Conservation (phyloP, 306 rosid species). For the Gillenia trifoliata region DNA sequence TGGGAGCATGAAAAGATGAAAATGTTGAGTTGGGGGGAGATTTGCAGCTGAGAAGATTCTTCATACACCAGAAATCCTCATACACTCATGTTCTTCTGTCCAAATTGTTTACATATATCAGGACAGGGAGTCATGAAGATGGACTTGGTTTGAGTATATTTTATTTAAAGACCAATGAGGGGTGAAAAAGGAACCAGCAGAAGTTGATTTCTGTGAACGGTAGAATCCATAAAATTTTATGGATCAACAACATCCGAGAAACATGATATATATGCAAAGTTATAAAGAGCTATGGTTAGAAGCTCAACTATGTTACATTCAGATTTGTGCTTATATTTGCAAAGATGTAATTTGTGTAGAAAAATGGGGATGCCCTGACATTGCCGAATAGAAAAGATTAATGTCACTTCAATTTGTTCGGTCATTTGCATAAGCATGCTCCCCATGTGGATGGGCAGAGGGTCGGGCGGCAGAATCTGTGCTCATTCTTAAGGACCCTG, state of each 20-base stretch:
- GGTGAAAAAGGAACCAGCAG: slow-evolving; percentile 63
- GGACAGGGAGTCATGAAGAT: slow-evolving; percentile 43
- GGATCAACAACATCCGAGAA: slow-evolving; percentile 55
- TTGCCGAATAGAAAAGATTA: not conserved
- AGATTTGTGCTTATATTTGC: slow-evolving; percentile 18
- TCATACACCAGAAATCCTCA: slow-evolving; percentile 43
- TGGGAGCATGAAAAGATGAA: slow-evolving; percentile 77
- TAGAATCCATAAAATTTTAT: slow-evolving; percentile 49
- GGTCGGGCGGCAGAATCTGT: not conserved
- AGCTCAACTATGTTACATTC: slow-evolving; percentile 24
- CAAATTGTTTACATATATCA: slow-evolving; percentile 54
- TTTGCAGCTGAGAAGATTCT: slow-evolving; percentile 61
- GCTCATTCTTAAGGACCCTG: not conserved
- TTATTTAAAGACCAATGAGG: slow-evolving; percentile 62
- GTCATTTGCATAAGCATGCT: not conserved
- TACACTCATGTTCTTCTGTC: slow-evolving; percentile 65
- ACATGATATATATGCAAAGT: slow-evolving; percentile 41
- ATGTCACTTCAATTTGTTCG: not conserved
- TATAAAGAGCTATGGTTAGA: slow-evolving; percentile 41
- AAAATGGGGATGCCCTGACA: not conserved
- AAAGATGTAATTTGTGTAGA: slow-evolving; percentile 11
- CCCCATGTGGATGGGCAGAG: not conserved
- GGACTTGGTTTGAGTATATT: slow-evolving; percentile 55
- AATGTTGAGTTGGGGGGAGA: slow-evolving; percentile 53
- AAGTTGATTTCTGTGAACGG: slow-evolving; percentile 61